Evolutionary conservation across 495 filamentous ascomycete genomes (phyloP), one percentile per base, ranked within the genome.

Genomic region (Neurospora tetraspora): DNA sequence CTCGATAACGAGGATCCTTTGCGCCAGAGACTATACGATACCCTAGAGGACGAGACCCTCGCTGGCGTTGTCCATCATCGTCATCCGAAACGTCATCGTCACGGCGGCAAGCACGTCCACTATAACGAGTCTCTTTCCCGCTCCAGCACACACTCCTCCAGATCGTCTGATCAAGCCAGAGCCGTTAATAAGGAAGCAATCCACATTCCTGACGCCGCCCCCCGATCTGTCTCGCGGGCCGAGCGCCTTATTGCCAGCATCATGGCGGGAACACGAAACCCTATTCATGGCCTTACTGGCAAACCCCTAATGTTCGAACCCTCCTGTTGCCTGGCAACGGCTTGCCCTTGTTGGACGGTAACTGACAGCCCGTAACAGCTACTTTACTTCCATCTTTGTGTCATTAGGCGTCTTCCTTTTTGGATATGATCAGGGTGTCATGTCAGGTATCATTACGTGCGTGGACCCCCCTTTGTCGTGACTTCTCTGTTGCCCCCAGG

Each of bases 401-500:
- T 98, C 96, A 69, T 86, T 99, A 79, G 96, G 96, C 34, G 96
- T 99, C 36, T 99, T 99, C 77, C 85, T 99, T 36, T 99, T 99
- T 81, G 96, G 96, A 71, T 99, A 99, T 88, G 96, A 99, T 79
- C 96, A 99, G 81, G 96, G 96, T 73, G 96, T 99, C 68, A 98
- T 98, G 96, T 98, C 96, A 73, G 96, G 96, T 53, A 97, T 99
- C 78, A 98, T 99, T 83, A 98, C 92, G 94, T 97, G 86, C 76
- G 92, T 86, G 16, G 18, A n/a, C 14, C 7, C 70, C 69, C 4
- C 59, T 8, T 59, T 27, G 23, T 68, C 68, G 71, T 72, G 70
- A 68, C 71, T 71, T 23, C 18, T 23, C 20, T 14, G 5, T 27
- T 27, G 5, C 47, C 20, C 20, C 47, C 47, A 12, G 11, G 20